Base-by-base conservation (phyloP, 345 rosid genomes). In the Linum lewisii region DNA sequence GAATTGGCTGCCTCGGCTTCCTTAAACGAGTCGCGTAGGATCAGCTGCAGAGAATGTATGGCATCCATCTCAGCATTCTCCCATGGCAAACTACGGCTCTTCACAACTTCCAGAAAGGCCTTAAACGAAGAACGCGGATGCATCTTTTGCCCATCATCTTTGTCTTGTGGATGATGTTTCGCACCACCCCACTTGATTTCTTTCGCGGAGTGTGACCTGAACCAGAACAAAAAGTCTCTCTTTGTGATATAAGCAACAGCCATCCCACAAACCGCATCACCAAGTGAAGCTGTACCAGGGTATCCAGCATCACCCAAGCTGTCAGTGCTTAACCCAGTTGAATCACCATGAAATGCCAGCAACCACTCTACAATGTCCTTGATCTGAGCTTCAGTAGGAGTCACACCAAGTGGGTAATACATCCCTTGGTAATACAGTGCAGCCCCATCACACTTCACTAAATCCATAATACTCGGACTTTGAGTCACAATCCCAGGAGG, bases 101-200 rank as follows among this genome's bases (percentile, higher is more conserved):
- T 94, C 45, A 85, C 99, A 76, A 94, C 99, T 79, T 90, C 99
- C 58, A 94, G 78, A 72, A 94, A 94, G 24, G 97, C 96, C 84
- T 87, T 79, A 78, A 94, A 94, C 15, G 99, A 94, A 29, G 93
- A 94, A 52, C 97, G 88, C 0, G 97, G 99, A 74, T 90, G 88
- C 99, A 94, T 94, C 73, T 95, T 80, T 67, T 81, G 94, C 14
- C 96, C 88, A 65, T 90, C 97, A 71, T 94, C 99, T 75, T 87
- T 90, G 64, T 94, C 95, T 82, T 80, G 87, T 0, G 97, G 99
- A 53, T 94, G 95, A 66, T 94, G 99, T 81, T 94, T 94, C 58
- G 97, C 99, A 21, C 99, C 99, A 67, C 99, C 97, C 99, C 99
- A 94, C 69, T 94, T 94, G 67, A 90, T 67, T 78, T 94, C 99